These are phyloP conservation scores for Trichoderma guizhouense DNA, from an alignment of 2,329 filamentous ascomycete genomes.

Conservation along the genomic window DNA sequence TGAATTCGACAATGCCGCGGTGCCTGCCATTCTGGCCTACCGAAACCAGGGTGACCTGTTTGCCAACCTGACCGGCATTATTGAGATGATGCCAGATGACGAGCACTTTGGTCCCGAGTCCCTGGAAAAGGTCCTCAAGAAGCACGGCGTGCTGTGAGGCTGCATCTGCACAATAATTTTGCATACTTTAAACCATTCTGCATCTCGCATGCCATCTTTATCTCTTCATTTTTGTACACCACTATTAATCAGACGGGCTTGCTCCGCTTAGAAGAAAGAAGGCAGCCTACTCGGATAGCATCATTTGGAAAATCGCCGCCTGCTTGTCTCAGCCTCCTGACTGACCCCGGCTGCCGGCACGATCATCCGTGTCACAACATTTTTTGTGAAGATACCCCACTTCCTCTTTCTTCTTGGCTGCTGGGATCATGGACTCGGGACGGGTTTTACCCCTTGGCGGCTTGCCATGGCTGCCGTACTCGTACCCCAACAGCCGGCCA, in stretches of 20 bases:
- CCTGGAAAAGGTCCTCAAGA: slow-evolving; percentile 50
- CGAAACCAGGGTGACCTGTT: slow-evolving; percentile 84
- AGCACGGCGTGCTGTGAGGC: slow-evolving; percentile 49
- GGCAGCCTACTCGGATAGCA: neutral
- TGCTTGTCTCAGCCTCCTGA: slow-evolving; percentile 3
- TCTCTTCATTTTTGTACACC: neutral
- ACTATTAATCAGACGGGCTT: slow-evolving; percentile 6
- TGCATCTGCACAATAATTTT: neutral
- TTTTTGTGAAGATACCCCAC: slow-evolving; percentile 13
- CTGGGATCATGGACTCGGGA: slow-evolving; percentile 2
- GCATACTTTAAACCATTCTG: neutral
- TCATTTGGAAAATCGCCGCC: neutral
- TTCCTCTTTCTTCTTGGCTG: slow-evolving; percentile 5
- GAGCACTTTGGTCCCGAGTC: slow-evolving; percentile 55
- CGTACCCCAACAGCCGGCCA: neutral
- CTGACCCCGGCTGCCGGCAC: neutral
- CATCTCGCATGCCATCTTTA: neutral
- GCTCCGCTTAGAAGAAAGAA: neutral
- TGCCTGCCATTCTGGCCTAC: slow-evolving; percentile 87
- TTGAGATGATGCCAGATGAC: slow-evolving; percentile 77
- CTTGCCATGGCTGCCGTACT: neutral
- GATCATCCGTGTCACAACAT: neutral
- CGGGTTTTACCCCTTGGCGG: neutral
- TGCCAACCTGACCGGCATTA: slow-evolving; percentile 80
- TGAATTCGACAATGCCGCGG: slow-evolving; percentile 84